Conservation (phyloP, 1,139 yeast species). For the Geotrichum fermentans region DNA sequence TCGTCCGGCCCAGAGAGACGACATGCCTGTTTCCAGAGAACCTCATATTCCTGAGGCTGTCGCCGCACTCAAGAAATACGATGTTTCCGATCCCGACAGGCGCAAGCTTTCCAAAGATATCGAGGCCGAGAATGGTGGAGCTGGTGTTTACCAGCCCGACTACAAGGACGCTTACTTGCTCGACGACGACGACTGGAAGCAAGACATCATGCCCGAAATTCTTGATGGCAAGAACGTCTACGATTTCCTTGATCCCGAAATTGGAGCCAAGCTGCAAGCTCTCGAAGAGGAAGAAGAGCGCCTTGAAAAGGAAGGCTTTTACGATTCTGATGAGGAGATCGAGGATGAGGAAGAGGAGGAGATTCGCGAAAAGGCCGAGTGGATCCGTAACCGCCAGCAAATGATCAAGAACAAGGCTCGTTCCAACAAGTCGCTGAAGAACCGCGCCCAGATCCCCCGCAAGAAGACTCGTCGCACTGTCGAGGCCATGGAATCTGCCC, state of each 20-base stretch:
- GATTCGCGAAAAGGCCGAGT: constrained; percentile 77
- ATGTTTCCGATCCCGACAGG: constrained; percentile 75
- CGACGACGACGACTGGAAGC: constrained; percentile 97
- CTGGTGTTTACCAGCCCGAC: constrained; percentile 94
- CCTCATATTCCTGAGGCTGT: constrained; percentile 79
- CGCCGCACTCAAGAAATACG: constrained; percentile 58
- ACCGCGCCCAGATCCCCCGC: constrained; percentile 90
- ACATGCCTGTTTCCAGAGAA: constrained; percentile 54
- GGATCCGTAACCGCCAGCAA: constrained; percentile 96
- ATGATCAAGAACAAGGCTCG: constrained; percentile 86
- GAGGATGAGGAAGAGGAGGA: constrained; percentile 61
- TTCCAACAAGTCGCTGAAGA: constrained; percentile 79
- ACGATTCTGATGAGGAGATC: constrained; percentile 65
- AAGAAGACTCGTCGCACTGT: constrained; percentile 74
- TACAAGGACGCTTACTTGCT: constrained; percentile 84
- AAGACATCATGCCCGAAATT: constrained; percentile 94
- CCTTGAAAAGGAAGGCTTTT: constrained; percentile 90
- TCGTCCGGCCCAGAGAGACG: constrained; percentile 84
- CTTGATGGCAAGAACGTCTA: constrained; percentile 94
- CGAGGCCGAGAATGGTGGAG: constrained; percentile 95
- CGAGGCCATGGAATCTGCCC: constrained; percentile 78
- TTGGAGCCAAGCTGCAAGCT: constrained; percentile 86
- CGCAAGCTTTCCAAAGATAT: constrained; percentile 78
- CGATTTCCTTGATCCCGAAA: constrained; percentile 95
- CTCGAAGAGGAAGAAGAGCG: constrained; percentile 96